Percentiles rank a stretch among this genome's conserved stretches.
Conservation (phyloP, 78 protist genomes). For the Dictyostelium discoideum region DNA sequence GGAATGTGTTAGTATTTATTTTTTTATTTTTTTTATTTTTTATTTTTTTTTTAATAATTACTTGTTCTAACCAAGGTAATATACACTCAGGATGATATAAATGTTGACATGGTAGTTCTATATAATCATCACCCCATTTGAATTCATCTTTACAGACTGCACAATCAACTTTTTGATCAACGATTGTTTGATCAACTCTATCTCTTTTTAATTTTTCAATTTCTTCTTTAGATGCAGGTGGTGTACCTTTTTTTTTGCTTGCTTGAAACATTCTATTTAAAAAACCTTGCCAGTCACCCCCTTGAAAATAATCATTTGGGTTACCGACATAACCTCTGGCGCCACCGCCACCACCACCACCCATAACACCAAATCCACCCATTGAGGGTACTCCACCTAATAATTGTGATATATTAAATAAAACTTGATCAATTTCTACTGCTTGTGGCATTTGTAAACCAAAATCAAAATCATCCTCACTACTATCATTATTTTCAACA, state of each 20-base stretch:
- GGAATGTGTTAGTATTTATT: not conserved
- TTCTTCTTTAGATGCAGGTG: constrained; percentile 78
- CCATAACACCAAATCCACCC: not conserved
- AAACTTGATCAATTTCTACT: constrained; percentile 1
- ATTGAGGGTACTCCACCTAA: not conserved
- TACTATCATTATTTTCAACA: not conserved
- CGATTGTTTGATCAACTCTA: constrained; percentile 19
- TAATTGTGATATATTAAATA: not conserved
- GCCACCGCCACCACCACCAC: not conserved
- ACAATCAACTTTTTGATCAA: constrained; percentile 65
- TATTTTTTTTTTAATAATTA: not conserved
- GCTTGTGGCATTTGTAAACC: not conserved
- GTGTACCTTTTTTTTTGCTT: constrained; percentile 54
- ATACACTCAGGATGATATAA: constrained; percentile 74
- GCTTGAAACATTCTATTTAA: constrained; percentile 56
- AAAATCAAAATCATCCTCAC: not conserved
- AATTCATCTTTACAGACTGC: constrained; percentile 79
- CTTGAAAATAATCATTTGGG: constrained; percentile 51
- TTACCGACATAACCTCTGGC: not conserved
- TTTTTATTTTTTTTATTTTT: not conserved
- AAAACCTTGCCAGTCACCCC: constrained; percentile 60
- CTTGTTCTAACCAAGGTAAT: constrained; percentile 66
- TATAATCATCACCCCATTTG: constrained; percentile 51
- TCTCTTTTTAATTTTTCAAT: constrained; percentile 67
- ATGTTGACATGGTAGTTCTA: constrained; percentile 77